These are phyloP conservation scores for Pyricularia sp. DNA, from an alignment of 2,329 filamentous ascomycete genomes.

Conservation along the genomic window DNA sequence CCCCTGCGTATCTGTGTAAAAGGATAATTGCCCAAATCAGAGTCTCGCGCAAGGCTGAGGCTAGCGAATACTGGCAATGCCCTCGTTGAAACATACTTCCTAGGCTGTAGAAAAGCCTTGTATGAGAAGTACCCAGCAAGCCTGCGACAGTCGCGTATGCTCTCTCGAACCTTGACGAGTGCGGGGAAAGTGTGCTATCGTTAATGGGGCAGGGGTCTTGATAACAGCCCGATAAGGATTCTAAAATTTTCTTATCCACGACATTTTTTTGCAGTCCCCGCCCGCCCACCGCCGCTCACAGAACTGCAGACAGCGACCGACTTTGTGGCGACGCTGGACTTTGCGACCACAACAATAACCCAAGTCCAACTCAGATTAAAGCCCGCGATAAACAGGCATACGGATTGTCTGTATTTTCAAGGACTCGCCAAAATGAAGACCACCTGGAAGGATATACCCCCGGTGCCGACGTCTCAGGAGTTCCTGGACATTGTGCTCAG, in stretches of 20 bases:
- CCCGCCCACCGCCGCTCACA: background rate
- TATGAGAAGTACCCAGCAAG: background rate
- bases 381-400: background rate
- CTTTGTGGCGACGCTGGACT: conserved; percentile 1
- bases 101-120: background rate
- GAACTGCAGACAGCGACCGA: background rate
- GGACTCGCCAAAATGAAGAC: conserved; percentile 11
- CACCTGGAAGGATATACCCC: conserved; percentile 64
- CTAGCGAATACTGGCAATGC: too few species aligned
- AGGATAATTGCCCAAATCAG: too few species aligned
- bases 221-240: background rate
- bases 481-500: conserved; percentile 97
- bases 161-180: background rate
- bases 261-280: conserved; percentile 2
- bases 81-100: background rate
- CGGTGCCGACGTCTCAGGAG: conserved; percentile 86
- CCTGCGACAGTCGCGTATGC: background rate
- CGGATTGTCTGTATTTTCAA: background rate
- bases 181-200: background rate
- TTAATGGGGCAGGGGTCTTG: background rate
- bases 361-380: background rate
- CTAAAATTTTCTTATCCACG: conserved; percentile 4
- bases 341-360: background rate
- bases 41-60: too few species aligned
- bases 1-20: background rate